Percentiles rank a stretch among this genome's conserved stretches.
These are phyloP conservation scores for Cladophialophora exuberans DNA, from an alignment of 2,329 filamentous ascomycete genomes.

Conservation along the genomic window DNA sequence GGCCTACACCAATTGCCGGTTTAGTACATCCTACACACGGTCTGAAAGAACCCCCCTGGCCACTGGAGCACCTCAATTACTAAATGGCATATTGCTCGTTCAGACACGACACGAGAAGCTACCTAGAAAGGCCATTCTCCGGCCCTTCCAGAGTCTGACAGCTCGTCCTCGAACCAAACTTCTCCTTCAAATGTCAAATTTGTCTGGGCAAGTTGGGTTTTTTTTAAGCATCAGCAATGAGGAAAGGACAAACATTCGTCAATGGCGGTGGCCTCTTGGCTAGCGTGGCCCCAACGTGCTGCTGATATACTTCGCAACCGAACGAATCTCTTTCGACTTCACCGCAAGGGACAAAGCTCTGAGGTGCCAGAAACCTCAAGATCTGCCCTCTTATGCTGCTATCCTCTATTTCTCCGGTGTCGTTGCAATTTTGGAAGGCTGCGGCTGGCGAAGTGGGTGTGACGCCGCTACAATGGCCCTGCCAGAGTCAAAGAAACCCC, in stretches of 20 bases:
- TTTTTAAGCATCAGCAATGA: background rate
- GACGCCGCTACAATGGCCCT: background rate
- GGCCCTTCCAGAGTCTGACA: constrained; percentile 6
- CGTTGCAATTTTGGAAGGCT: background rate
- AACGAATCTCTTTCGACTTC: no score
- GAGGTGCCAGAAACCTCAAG: no score
- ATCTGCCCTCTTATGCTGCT: no score
- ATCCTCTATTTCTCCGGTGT: background rate
- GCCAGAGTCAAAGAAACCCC: constrained; percentile 18
- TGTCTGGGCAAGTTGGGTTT: background rate
- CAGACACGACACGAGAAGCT: no score
- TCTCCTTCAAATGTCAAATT: background rate
- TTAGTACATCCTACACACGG: constrained; percentile 2
- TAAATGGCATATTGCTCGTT: constrained; percentile 2
- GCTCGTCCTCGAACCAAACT: background rate
- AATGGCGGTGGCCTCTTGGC: background rate
- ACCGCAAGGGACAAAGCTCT: background rate
- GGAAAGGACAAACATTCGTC: background rate
- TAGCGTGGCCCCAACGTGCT: no score
- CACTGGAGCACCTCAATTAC: no score
- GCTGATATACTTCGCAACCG: no score
- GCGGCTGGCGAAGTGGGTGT: background rate
- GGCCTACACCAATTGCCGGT: constrained; percentile 5
- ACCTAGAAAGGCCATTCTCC: constrained; percentile 2
- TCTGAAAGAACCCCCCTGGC: no score